Evolutionary conservation across 352 stramenopile species (phyloP).

Genomic region (Pythium brachiatum): DNA sequence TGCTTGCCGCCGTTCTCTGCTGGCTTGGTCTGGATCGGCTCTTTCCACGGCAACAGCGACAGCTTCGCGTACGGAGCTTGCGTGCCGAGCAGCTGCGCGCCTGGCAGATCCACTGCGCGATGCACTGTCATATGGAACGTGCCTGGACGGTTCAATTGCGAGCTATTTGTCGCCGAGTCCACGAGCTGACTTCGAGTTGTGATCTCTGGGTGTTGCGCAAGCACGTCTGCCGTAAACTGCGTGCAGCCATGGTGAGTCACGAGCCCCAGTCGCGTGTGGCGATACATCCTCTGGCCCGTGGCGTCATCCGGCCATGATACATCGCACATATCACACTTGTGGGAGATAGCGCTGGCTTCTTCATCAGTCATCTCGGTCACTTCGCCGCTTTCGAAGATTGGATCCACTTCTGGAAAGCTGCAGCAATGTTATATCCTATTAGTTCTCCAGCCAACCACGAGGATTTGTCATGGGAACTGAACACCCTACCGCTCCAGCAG

Average conservation of each 20-base stretch:
- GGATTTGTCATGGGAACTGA: no score
- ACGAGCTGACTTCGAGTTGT: conserved; percentile 51
- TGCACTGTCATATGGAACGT: conserved; percentile 77
- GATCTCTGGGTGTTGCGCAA: conserved; percentile 57
- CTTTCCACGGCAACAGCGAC: conserved; percentile 81
- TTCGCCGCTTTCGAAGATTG: conserved; percentile 66
- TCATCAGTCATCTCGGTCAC: conserved; percentile 45
- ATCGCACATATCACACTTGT: conserved; percentile 77
- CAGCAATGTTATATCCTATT: background rate
- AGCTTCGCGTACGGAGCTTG: conserved; percentile 71
- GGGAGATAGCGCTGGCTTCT: conserved; percentile 16
- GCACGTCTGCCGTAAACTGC: conserved; percentile 72
- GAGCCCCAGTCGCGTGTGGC: conserved; percentile 44
- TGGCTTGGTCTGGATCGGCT: conserved; percentile 77
- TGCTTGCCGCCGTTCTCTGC: conserved; percentile 71
- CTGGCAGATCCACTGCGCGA: conserved; percentile 68
- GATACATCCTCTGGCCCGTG: conserved; percentile 49
- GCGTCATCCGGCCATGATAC: conserved; percentile 79
- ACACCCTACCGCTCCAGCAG: conserved; percentile 49
- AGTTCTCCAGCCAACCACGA: background rate
- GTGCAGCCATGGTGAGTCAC: conserved; percentile 71
- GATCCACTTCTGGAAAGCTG: conserved; percentile 60
- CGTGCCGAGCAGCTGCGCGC: conserved; percentile 60
- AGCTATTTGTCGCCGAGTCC: conserved; percentile 34
- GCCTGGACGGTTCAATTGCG: conserved; percentile 60